These are phyloP conservation scores for Silene latifolia DNA, from an alignment of 148 eudicot species.

Conservation along the genomic window DNA sequence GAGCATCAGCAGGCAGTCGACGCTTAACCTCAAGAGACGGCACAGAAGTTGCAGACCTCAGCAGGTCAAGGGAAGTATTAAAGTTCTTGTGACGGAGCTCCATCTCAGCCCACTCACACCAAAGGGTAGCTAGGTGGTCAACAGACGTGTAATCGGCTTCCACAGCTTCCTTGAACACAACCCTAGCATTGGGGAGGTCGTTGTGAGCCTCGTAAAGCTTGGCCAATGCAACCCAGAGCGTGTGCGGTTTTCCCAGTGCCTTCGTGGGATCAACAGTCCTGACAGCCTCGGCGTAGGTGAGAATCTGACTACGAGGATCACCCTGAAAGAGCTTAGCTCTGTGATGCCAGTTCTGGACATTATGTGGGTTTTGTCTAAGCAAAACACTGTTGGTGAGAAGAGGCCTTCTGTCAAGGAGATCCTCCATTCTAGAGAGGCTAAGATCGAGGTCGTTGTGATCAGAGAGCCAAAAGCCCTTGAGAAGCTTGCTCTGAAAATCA, in stretches of 20 bases:
- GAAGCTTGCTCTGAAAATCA: constrained; percentile 50
- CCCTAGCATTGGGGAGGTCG: constrained; percentile 77
- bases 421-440: constrained; percentile 68
- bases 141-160: constrained; percentile 79
- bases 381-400: constrained; percentile 88
- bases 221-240: constrained; percentile 90
- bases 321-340: constrained; percentile 88
- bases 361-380: constrained; percentile 89
- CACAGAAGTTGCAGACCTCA: constrained; percentile 90
- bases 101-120: constrained; percentile 99
- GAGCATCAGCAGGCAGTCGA: constrained; percentile 84
- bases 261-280: constrained; percentile 89
- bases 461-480: constrained; percentile 60
- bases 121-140: constrained; percentile 85
- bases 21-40: constrained; percentile 83
- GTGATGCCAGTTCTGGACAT: constrained; percentile 96
- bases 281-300: constrained; percentile 89
- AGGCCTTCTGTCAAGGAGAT: constrained; percentile 81
- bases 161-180: constrained; percentile 89
- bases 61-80: constrained; percentile 48
- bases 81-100: constrained; percentile 74
- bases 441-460: constrained; percentile 78
- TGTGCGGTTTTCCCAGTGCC: constrained; percentile 92
- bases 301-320: constrained; percentile 70
- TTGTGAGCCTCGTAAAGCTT: constrained; percentile 78